Base-by-base conservation (phyloP, 768 basidiomycete genomes). In the Mycena latifolia region DNA sequence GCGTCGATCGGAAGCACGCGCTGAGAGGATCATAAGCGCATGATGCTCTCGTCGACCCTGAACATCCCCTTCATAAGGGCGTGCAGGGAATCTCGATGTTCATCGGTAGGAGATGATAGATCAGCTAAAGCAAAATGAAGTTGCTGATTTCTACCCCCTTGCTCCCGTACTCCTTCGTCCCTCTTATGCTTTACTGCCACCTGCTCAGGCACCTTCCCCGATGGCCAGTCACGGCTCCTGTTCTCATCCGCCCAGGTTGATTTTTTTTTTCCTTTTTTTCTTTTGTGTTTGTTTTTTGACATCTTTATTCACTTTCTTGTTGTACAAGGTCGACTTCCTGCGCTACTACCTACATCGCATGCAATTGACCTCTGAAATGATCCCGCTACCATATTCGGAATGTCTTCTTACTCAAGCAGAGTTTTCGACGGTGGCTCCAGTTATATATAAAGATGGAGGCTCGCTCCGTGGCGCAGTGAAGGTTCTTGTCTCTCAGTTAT, bases 211-310 rank as follows among this genome's bases (percentile, higher is more conserved):
- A 93, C 89, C 0, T 84, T 93, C 58, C 79, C 82, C 28, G 89
- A 85, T 53, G 92, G 92, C 66, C 91, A 94, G 77, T 84, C 88
- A 8, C 88, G 94, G n/a, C 83, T 95, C 28, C 79, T 95, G 54
- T 93, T 93, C 74, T 92, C 94, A 27, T 92, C 91, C 18, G 88
- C 88, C 8, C 94, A 96, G 78, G 85, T 95, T 68, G 93, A 95
- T 75, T 96, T 94, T 77, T 76, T 92, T 11, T 33, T 33, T 33
- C 15, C 37, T 15, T 39, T 39, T 18, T 39, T 39, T 18, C 15
- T 17, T 15, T 17, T 39, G 10, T 12, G 5, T 39, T 17, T 39
- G 7, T 39, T 5, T 18, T 9, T n/a, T n/a, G n/a, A n/a, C 10
- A 39, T 39, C 17, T 39, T 39, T 18, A 17, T 39, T 39, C 17